These are phyloP conservation scores for Apostasia shenzhenica DNA, from an alignment of 106 monocot genomes.

Conservation along the genomic window DNA sequence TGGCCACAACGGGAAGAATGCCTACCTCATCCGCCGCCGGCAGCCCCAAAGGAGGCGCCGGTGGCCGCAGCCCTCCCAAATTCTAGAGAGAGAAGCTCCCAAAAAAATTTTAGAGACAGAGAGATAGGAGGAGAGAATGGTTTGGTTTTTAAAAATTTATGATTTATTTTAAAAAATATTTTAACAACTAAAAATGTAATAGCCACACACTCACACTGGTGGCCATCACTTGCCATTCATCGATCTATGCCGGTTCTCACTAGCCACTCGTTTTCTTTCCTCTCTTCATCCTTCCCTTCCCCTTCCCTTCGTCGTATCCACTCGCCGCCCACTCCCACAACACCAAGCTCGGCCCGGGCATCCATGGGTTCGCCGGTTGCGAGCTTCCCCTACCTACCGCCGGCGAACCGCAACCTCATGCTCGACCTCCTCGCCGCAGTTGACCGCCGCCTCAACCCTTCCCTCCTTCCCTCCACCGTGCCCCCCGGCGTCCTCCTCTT, in stretches of 20 bases:
- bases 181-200: too few species aligned
- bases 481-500: constrained; percentile 54
- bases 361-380: constrained; percentile 15
- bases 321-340: not conserved
- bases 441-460: constrained; percentile 37
- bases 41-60: too few species aligned
- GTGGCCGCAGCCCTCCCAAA: too few species aligned
- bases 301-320: not conserved
- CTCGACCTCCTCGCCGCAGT: constrained; percentile 32
- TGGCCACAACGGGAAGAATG: too few species aligned
- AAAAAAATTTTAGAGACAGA: too few species aligned
- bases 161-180: too few species aligned
- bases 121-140: too few species aligned
- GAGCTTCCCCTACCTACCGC: constrained; percentile 56
- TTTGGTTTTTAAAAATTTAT: too few species aligned
- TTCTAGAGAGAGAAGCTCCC: too few species aligned
- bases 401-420: constrained; percentile 53
- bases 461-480: constrained; percentile 56
- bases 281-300: not conserved
- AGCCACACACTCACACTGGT: too few species aligned
- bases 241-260: not conserved
- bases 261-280: not conserved
- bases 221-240: too few species aligned
- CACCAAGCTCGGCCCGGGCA: constrained; percentile 2
- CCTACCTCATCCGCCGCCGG: too few species aligned